Evolutionary conservation across 371 early-diverging fungal species (phyloP), one percentile per base, ranked within the genome.

Genomic region (Mucor plumbeus): DNA sequence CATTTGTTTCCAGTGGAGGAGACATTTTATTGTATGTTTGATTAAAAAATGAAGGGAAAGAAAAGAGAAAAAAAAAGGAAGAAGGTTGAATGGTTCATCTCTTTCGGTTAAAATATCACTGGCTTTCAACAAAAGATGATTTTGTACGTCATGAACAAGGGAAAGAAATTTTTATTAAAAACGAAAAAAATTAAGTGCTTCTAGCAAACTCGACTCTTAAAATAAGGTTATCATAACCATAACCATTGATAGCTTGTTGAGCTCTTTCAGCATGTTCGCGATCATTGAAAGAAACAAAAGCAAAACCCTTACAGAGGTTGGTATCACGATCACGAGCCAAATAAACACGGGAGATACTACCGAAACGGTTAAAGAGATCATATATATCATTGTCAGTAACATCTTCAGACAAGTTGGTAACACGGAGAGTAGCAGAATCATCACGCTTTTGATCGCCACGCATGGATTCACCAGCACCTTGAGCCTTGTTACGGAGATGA

Each of bases 331-430:
- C 96, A 67, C 90, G 89, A 17, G 96, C 92, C 69, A 97, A 87
- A 75, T 89, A 95, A 59, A 91, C 89, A 72, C 94, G 92, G 26
- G 87, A 81, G 61, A 92, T 85, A 48, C 79, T 79, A 44, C 97
- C 97, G 72, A 96, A 96, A 35, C 92, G 88, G 59, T 84, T 82
- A 86, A 96, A 93, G 60, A 98, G 86, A 48, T 95, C 96, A 72
- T 90, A 85, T 59, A 98, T 87, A 78, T 98, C 98, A 54, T 78
- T 82, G 63, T 98, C 97, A 39, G 90, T 89, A 26, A 91, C 90
- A 69, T 97, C 95, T 79, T 96, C 97, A 40, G 97, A 96, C 80
- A 98, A 84, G 82, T 98, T 98, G 61, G 96, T 94, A 65, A 98
- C 94, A 77, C 98, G 94, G 39, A 98, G 83, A 19, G 97, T 95